A percentile compares a stretch with the other conserved stretches of the same genome.
phyloP scores from a whole-genome alignment of 2,329 filamentous ascomycete genomes.

The Neodidymelliopsis sp. region DNA sequence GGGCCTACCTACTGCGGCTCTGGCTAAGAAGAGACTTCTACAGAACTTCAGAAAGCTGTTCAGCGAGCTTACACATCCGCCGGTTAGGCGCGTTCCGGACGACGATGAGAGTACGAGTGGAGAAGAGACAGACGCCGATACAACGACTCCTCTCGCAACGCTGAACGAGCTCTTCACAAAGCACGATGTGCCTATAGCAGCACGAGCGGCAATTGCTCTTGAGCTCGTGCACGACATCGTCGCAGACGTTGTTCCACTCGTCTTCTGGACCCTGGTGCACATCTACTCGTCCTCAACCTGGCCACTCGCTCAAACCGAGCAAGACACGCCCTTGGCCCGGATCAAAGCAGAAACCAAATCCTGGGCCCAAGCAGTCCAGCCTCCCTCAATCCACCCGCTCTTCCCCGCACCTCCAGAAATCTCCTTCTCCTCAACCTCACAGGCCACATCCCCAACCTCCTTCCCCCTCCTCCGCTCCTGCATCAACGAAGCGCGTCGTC shows the following conservation, averaged over 20 bases:
- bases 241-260: slow-evolving; percentile 40
- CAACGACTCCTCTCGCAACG: slow-evolving; percentile 40
- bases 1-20: slow-evolving; percentile 44
- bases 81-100: slow-evolving; percentile 34
- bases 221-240: slow-evolving; percentile 39
- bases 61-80: slow-evolving; percentile 36
- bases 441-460: slow-evolving; percentile 16
- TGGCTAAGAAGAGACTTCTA: slow-evolving; percentile 45
- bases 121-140: slow-evolving; percentile 45
- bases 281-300: slow-evolving; percentile 30
- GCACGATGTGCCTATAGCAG: slow-evolving; percentile 35
- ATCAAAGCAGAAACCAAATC: slow-evolving; percentile 39
- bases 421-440: slow-evolving; percentile 25
- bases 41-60: slow-evolving; percentile 39
- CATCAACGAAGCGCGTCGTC: slow-evolving; percentile 42
- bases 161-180: slow-evolving; percentile 42
- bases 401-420: slow-evolving; percentile 47
- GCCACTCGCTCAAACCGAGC: slow-evolving; percentile 8
- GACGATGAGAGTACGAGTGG: slow-evolving; percentile 47
- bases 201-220: slow-evolving; percentile 41
- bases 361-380: slow-evolving; percentile 44
- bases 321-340: slow-evolving; percentile 27
- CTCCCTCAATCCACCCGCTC: slow-evolving; percentile 45
- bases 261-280: slow-evolving; percentile 46
- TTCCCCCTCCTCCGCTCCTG: slow-evolving; percentile 41